Evolutionary conservation across 2,329 filamentous ascomycete species (phyloP).

Genomic region (Stemphylium beticola): DNA sequence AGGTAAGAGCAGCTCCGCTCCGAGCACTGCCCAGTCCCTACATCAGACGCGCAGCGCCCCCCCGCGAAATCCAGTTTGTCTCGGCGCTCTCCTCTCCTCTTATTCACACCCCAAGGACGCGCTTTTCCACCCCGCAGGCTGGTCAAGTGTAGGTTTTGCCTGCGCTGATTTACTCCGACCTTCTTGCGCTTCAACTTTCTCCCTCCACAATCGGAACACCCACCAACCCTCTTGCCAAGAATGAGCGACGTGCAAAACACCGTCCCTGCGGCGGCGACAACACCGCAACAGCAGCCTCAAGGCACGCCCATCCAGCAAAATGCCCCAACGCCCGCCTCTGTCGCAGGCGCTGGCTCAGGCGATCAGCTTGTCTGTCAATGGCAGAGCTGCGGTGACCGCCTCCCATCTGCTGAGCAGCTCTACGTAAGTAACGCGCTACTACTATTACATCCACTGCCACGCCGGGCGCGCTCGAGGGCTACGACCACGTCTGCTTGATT

Average conservation of each 20-base stretch:
- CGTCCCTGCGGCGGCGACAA: conserved; percentile 31
- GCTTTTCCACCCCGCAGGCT: conserved; percentile 1
- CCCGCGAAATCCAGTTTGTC: conserved; percentile 10
- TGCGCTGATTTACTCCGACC: conserved; percentile 3
- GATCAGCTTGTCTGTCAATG: conserved; percentile 65
- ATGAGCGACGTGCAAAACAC: conserved; percentile 28
- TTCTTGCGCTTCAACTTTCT: neutral
- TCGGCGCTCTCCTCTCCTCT: conserved; percentile 16
- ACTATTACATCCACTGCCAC: neutral
- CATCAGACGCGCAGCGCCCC: conserved; percentile 6
- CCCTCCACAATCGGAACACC: neutral
- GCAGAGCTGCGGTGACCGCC: conserved; percentile 67
- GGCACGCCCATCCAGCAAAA: conserved; percentile 43
- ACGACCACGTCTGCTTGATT: neutral
- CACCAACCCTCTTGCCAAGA: conserved; percentile 15
- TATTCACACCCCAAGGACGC: conserved; percentile 11
- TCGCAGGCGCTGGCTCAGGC: conserved; percentile 34
- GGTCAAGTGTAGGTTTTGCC: neutral
- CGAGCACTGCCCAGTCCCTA: conserved; percentile 7
- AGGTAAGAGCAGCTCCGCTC: conserved; percentile 1
- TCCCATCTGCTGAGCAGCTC: conserved; percentile 64
- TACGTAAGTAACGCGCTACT: conserved; percentile 59
- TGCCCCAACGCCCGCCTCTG: conserved; percentile 39
- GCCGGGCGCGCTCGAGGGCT: neutral
- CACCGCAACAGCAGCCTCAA: conserved; percentile 43